Conservation (phyloP, 2,329 filamentous ascomycete genomes). For the Clonostachys rosea region DNA sequence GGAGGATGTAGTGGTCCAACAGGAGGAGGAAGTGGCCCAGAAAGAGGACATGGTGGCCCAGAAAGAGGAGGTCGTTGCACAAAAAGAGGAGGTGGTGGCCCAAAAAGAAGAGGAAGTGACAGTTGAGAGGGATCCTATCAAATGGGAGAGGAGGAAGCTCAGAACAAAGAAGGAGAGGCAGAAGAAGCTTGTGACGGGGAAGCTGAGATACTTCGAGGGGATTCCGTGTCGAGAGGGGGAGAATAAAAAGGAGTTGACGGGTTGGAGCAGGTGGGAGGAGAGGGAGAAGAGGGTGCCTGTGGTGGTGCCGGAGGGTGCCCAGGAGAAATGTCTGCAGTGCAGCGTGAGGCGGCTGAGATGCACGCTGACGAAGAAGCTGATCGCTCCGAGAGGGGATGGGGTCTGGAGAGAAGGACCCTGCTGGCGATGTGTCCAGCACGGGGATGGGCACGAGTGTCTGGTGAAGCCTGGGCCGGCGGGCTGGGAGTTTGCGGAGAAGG, state of each 20-base stretch:
- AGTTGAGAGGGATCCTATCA: not conserved
- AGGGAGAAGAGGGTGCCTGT: conserved; percentile 2
- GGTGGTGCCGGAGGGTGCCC: conserved; percentile 2
- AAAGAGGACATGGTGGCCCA: not conserved
- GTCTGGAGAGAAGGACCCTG: not conserved
- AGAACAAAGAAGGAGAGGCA: not conserved
- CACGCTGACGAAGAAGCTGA: conserved; percentile 7
- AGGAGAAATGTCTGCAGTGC: conserved; percentile 15
- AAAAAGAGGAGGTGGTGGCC: not conserved
- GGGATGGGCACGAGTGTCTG: not conserved
- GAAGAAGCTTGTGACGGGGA: not conserved
- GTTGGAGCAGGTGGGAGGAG: conserved; percentile 1
- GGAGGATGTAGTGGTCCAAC: not conserved
- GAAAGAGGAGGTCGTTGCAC: too few species aligned
- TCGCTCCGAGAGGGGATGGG: not conserved
- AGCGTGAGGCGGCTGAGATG: conserved; percentile 11
- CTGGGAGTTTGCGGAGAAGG: not conserved
- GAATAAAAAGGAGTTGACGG: not conserved
- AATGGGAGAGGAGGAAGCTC: not conserved
- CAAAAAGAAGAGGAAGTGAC: too few species aligned
- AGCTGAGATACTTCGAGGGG: too few species aligned
- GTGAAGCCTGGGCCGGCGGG: not conserved
- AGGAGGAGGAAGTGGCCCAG: not conserved
- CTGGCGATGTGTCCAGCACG: not conserved
- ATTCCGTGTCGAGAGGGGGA: too few species aligned